Base-by-base conservation (phyloP, 192 early-diverging fungal genomes). In the Backusella psychrophila region DNA sequence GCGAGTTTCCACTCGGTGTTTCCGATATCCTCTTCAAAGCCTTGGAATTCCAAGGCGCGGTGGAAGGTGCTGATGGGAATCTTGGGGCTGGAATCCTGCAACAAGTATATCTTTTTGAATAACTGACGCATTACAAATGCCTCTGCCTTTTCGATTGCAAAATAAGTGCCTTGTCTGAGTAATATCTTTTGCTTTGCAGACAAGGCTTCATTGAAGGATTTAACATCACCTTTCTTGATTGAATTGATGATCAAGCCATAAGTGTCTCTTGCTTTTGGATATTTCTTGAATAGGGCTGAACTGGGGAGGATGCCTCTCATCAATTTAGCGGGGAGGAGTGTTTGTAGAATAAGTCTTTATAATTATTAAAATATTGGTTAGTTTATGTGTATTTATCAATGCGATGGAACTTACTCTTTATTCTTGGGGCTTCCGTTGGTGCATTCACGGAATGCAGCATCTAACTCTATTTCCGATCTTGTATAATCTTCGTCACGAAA, bases 401-500 rank as follows among this genome's bases (percentile, higher is more conserved):
- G n/a, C 5, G 1, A n/a, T 49, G n/a, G 1, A 6, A n/a, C 79
- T 67, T 56, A 87, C 85, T 84, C 80, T 73, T 87, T 87, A 63
- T 87, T 89, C 77, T 72, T 84, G 75, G 44, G 81, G 46, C 59
- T 41, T 31, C 19, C 23, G 9, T 70, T 77, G 12, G 75, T 78
- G 68, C 90, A 90, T 23, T 83, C 83, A 53, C 72, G 35, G 35
- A 91, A 84, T 6, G 90, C 88, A 9, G 83, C 77, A 36, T 78
- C 66, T 11, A 91, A 77, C 31, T 87, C 83, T 63, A 85, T 77
- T 38, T 92, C 89, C 5, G 91, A 87, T 74, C 85, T 85, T 53
- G 72, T 68, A 82, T 94, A 98, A 42, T 95, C 85, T 67, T 95
- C 95, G 71, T 95, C 89, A 44, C 91, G 90, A 81, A 98, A 99